phyloP scores from a whole-genome alignment of 192 early-diverging fungal genomes.

The Rhizoclosmatium globosum region DNA sequence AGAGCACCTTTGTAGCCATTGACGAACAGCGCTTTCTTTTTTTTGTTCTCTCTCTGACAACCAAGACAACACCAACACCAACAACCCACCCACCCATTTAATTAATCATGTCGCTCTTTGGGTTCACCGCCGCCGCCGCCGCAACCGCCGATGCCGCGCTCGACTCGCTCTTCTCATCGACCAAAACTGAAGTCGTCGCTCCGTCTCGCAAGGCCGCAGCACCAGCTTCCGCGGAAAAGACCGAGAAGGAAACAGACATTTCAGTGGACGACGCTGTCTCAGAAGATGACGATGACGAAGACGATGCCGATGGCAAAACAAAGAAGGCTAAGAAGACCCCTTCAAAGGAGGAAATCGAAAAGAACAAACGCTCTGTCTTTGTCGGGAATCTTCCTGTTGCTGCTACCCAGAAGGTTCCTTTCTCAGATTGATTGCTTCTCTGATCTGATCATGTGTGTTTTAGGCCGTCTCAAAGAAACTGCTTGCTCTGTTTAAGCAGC shows the following conservation, averaged over 20 bases:
- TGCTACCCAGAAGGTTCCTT: slow-evolving; percentile 60
- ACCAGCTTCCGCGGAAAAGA: background rate
- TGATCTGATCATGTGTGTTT: slow-evolving; percentile 29
- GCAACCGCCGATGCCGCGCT: slow-evolving; percentile 7
- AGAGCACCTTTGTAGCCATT: too few relatives aligned
- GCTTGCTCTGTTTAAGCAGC: slow-evolving; percentile 67
- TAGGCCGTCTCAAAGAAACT: slow-evolving; percentile 73
- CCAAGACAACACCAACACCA: background rate
- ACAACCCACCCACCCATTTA: background rate
- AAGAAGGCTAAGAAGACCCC: slow-evolving; percentile 49
- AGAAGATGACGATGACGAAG: slow-evolving; percentile 46
- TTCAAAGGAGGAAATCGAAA: slow-evolving; percentile 43
- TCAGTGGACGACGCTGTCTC: slow-evolving; percentile 22
- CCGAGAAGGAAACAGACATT: slow-evolving; percentile 9
- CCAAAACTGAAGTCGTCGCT: background rate
- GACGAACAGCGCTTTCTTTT: background rate
- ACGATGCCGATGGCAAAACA: slow-evolving; percentile 43
- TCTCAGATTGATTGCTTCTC: slow-evolving; percentile 1
- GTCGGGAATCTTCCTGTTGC: slow-evolving; percentile 89
- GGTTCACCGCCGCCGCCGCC: slow-evolving; percentile 11
- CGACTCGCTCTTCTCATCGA: slow-evolving; percentile 1
- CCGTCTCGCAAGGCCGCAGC: background rate
- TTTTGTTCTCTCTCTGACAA: background rate
- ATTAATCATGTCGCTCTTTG: background rate
- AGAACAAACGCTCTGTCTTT: slow-evolving; percentile 84